Percentiles rank a stretch among this genome's conserved stretches.
phyloP scores from a whole-genome alignment of 306 rosid genomes.

The Neltuma alba region DNA sequence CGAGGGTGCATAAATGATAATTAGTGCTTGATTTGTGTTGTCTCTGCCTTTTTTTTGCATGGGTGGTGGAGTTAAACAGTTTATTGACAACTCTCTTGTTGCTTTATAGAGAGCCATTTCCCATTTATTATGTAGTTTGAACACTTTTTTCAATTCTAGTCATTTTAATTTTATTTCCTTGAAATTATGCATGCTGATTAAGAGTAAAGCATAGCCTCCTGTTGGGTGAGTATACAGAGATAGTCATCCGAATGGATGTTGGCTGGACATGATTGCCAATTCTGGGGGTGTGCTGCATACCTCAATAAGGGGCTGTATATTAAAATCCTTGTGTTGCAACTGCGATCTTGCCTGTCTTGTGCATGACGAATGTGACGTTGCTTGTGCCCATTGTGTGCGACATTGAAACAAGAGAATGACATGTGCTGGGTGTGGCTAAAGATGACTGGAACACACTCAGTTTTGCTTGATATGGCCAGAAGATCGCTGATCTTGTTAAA shows the following conservation, averaged over 20 bases:
- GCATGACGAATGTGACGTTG: not conserved
- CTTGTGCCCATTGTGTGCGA: not conserved
- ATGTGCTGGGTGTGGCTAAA: no score
- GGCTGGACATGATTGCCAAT: no score
- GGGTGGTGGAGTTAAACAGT: not conserved
- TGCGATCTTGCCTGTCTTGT: not conserved
- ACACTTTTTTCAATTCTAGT: no score
- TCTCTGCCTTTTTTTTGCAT: not conserved
- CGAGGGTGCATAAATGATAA: no score
- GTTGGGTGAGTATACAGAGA: not conserved
- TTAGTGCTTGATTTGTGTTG: constrained; percentile 1
- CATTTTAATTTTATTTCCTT: not conserved
- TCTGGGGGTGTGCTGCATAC: not conserved
- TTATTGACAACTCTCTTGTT: no score
- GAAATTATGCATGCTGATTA: not conserved
- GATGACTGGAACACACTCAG: not conserved
- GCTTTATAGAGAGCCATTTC: no score
- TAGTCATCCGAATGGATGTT: no score
- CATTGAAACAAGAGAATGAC: not conserved
- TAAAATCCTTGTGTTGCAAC: not conserved
- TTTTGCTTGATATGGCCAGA: not conserved
- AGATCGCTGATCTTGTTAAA: not conserved
- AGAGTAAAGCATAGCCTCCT: not conserved
- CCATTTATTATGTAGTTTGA: not conserved
- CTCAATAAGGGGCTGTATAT: not conserved